These are phyloP conservation scores for Tuber melanosporum DNA, from an alignment of 495 filamentous ascomycete species.

Conservation along the genomic window DNA sequence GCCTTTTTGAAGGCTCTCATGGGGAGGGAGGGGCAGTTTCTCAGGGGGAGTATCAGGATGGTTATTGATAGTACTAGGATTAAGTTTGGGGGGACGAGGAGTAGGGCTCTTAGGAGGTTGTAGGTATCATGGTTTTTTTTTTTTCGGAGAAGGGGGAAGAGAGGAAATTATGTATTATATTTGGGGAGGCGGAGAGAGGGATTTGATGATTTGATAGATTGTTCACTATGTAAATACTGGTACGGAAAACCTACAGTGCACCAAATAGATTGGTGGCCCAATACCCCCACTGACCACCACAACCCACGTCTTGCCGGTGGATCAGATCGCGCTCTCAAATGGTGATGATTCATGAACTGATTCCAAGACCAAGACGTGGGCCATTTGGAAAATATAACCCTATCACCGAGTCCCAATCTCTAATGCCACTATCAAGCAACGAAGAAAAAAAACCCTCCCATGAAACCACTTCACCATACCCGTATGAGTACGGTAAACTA, in stretches of 20 bases:
- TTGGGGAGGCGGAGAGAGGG: neutral
- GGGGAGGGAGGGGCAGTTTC: constrained; percentile 67
- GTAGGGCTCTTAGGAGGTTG: constrained; percentile 70
- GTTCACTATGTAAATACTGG: neutral
- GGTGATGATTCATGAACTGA: neutral
- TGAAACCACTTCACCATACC: neutral
- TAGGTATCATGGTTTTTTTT: constrained; percentile 46
- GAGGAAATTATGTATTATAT: constrained; percentile 16
- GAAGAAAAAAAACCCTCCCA: neutral
- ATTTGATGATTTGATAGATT: neutral
- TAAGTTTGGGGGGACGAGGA: constrained; percentile 93
- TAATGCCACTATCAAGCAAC: neutral
- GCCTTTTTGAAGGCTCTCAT: constrained; percentile 82
- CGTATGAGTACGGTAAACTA: neutral
- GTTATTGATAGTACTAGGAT: constrained; percentile 78
- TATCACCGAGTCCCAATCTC: neutral
- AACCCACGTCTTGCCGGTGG: neutral
- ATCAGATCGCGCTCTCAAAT: neutral
- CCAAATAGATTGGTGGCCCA: neutral
- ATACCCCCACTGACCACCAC: neutral
- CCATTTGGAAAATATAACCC: neutral
- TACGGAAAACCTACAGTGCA: neutral
- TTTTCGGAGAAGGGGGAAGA: neutral
- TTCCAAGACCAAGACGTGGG: neutral
- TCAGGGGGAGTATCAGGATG: constrained; percentile 63